Evolutionary conservation across 257 asterid genomes (phyloP), one percentile per base, ranked within the genome.

Genomic region (Perilla frutescens): DNA sequence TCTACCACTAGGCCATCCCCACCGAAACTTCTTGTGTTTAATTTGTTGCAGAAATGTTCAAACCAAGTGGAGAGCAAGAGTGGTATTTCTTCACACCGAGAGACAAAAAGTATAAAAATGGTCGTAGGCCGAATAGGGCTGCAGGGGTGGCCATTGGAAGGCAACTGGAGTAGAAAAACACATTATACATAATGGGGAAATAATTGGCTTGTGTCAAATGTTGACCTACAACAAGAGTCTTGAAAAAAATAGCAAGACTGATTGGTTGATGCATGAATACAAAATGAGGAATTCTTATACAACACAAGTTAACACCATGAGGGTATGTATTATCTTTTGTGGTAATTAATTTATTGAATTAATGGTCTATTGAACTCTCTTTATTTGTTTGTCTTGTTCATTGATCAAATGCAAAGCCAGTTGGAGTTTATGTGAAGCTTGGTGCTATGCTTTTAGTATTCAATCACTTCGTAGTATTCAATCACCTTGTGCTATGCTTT

Each of bases 251-350:
- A 20, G 26, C 26, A 20, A 20, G 26, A 55, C 61, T 29, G 61
- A 55, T 26, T 55, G 61, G 61, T 55, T 55, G 61, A 55, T 55
- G 61, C 61, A 55, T 7, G 39, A 55, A 55, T 55, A 7, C 61
- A 55, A 6, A 55, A 37, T 9, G n/a, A 29, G 3, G n/a, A 26
- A 29, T 26, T 55, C 61, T 31, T 3, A 5, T 8, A 55, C 61
- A 8, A 55, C 61, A 55, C 61, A 29, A 29, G n/a, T 26, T 8
- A 29, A 55, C 39, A 55, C 7, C 39, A 55, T 4, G 61, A 55
- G 14, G 39, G 61, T 55, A 26, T 0, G 13, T 26, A 20, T 54
- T 7, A 15, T 0, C 34, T 54, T 26, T 20, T 7, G 13, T 20
- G 11, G 6, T 15, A 2, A 13, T 49, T 13, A 26, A 49, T 4